Base-by-base conservation (phyloP, 202 grass and related monocot species). In the Musa balbisiana region DNA sequence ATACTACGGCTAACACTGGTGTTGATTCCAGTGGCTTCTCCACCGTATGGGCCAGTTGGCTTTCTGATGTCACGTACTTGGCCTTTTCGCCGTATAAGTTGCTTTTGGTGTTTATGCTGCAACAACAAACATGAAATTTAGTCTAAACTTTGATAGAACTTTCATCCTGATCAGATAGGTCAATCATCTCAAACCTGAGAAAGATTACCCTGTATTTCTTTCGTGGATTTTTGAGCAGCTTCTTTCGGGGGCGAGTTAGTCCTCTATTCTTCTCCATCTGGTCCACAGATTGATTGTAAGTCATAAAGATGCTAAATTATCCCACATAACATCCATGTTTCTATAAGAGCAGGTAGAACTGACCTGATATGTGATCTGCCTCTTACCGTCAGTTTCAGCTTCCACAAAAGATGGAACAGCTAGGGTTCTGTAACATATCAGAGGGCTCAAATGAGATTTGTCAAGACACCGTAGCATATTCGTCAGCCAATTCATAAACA, bases 231-330 rank as follows among this genome's bases (percentile, higher is more conserved):
- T 92, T 98, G 51, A 79, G 74, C 19, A 84, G 78, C 83, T 90
- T 98, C 67, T 98, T 98, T 78, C 94, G 86, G 20, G 84, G 71
- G 22, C 94, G 91, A 55, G 94, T 98, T 53, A 98, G 79, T 0
- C 94, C 94, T 33, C 85, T 79, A 80, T 98, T 98, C 77, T 98
- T 98, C 77, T 91, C 88, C 16, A 98, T 98, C 94, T 98, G 91
- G 69, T 76, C 17, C 67, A 22, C 43, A 51, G 2, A 70, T n/a
- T 3, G 9, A 70, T n/a, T 3, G 11, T 21, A 8, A 0, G 13
- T 62, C 64, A 51, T 43, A 78, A 23, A 49, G 8, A 3, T 68
- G 66, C 62, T 67, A 60, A 66, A 50, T 60, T 80, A 69, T 82
- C 56, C 66, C 29, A 71, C 24, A 66, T 55, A 58, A 67, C 59